Evolutionary conservation across 2,329 filamentous ascomycete species (phyloP), one percentile per base, ranked within the genome.

Genomic region (Metarhizium brunneum): DNA sequence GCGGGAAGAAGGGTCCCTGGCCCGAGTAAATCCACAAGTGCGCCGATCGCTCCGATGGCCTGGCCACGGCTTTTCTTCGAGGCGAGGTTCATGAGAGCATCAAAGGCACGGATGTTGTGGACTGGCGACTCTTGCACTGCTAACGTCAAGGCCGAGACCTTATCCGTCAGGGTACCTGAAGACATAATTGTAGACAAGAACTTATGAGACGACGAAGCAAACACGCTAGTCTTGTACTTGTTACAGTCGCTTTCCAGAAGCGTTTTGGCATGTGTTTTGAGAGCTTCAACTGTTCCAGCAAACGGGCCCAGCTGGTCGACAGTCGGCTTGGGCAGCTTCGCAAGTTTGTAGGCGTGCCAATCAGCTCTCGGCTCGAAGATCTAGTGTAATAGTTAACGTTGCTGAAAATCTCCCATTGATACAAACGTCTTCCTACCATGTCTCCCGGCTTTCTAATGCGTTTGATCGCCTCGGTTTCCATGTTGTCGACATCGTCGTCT

Each of bases 141-240:
- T 62, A 99, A 78, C 4, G 94, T 99, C 65, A 99, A 77, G 3
- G 94, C 95, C 2, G 94, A 99, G 47, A 97, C 87, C 70, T 96
- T 97, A 70, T 99, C 94, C 55, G 91, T 95, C 63, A 97, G 82
- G 10, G 95, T 99, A 77, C 94, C 94, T 2, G 92, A 95, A 10
- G 90, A 78, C 89, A 97, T 96, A 69, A 99, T 96, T 18, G 91
- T 95, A 1, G 92, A 90, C 78, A 97, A 86, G 76, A 99, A 99
- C 69, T 92, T 95, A 71, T 95, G 88, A 45, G 92, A 92, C 2
- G 92, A 94, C 30, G 90, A 90, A 52, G 89, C 84, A 6, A 88
- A 84, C 55, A 88, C 76, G 62, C 90, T 86, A 30, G 84, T 82
- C 55, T 80, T 79, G 72, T 96, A 99, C 50, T 82, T 77, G 45